A percentile compares a stretch with the other conserved stretches of the same genome.
phyloP scores from a whole-genome alignment of 2,329 filamentous ascomycete genomes.

The Ophiostoma australiae region DNA sequence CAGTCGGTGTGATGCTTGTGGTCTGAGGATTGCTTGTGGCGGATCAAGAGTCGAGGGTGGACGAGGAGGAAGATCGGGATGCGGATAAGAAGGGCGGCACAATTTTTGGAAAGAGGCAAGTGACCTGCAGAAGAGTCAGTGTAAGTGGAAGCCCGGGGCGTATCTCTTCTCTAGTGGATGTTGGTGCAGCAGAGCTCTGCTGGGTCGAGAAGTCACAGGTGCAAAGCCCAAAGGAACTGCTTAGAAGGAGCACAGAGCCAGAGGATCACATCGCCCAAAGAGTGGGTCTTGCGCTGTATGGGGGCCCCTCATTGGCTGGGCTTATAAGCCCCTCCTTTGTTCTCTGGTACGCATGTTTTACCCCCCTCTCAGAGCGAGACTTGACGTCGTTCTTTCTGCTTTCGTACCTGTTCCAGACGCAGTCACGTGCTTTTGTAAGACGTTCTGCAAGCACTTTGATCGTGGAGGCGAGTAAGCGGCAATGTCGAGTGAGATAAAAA shows the following conservation, averaged over 20 bases:
- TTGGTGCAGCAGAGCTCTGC: neutral
- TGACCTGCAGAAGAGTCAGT: slow-evolving; percentile 13
- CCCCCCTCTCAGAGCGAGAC: slow-evolving; percentile 11
- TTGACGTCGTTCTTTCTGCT: slow-evolving; percentile 11
- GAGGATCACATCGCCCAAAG: neutral
- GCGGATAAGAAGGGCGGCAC: neutral
- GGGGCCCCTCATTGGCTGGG: neutral
- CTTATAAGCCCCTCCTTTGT: slow-evolving; percentile 13
- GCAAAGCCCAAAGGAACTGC: neutral
- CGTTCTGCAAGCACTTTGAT: neutral
- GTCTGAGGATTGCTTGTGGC: neutral
- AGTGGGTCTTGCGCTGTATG: neutral
- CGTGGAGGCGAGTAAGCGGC: neutral
- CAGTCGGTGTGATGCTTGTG: neutral
- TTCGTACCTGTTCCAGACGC: neutral
- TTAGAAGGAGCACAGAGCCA: neutral
- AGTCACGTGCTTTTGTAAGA: neutral
- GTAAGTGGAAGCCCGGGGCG: slow-evolving; percentile 1
- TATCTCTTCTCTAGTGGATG: neutral
- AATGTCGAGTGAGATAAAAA: neutral
- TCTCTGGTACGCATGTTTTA: neutral
- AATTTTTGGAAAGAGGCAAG: slow-evolving; percentile 4
- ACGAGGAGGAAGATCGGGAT: neutral
- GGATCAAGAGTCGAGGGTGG: neutral
- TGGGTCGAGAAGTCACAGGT: neutral